These are phyloP conservation scores for Agarophyton chilense DNA, from an alignment of 23 red algal species.

Conservation along the genomic window DNA sequence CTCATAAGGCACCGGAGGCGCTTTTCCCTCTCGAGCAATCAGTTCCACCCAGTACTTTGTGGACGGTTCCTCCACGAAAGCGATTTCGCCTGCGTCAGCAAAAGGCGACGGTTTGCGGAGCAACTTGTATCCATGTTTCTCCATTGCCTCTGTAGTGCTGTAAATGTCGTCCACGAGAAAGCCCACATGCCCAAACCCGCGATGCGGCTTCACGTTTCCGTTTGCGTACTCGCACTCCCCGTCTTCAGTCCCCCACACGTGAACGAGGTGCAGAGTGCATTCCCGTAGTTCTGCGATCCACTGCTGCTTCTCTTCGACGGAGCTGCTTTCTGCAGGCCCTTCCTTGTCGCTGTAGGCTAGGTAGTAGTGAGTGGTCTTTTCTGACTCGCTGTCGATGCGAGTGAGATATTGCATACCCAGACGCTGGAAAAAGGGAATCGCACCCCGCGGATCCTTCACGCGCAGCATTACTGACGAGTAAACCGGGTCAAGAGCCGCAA, in stretches of 20 bases:
- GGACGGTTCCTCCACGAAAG: conserved; percentile 87
- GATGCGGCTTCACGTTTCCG: conserved; percentile 75
- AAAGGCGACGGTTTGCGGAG: conserved; percentile 80
- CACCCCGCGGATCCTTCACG: conserved; percentile 70
- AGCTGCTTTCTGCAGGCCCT: neutral
- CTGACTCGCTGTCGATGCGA: conserved; percentile 33
- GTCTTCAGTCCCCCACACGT: conserved; percentile 70
- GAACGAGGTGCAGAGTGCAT: conserved; percentile 36
- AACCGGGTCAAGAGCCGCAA: conserved; percentile 50
- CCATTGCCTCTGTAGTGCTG: conserved; percentile 47
- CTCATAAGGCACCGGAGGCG: conserved; percentile 17
- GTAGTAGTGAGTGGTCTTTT: conserved; percentile 26
- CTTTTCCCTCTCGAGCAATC: conserved; percentile 48
- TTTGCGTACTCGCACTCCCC: conserved; percentile 43
- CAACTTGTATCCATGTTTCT: conserved; percentile 68
- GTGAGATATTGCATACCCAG: conserved; percentile 82
- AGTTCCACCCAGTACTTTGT: conserved; percentile 85
- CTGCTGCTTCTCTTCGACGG: neutral
- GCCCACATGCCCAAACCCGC: conserved; percentile 89
- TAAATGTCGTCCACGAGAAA: conserved; percentile 81
- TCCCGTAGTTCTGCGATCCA: neutral
- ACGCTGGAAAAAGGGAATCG: conserved; percentile 74
- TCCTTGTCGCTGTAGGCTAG: conserved; percentile 1
- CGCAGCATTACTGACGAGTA: conserved; percentile 84
- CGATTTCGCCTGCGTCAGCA: conserved; percentile 71